phyloP scores from a whole-genome alignment of 2,329 filamentous ascomycete species.

The Colletotrichum sp. region DNA sequence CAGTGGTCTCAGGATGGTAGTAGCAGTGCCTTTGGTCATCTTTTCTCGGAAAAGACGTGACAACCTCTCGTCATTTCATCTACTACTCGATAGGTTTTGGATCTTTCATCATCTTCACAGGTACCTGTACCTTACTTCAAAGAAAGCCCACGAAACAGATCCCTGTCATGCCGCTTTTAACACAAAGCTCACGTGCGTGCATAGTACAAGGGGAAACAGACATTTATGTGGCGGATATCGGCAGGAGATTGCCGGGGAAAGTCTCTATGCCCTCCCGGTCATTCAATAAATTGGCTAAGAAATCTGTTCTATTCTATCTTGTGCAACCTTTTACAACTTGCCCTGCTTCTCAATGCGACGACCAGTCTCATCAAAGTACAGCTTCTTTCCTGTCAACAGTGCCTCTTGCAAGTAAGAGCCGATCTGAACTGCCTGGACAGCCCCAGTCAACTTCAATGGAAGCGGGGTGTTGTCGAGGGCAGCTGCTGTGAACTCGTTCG shows the following conservation, averaged over 20 bases:
- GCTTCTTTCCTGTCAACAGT: conserved; percentile 59
- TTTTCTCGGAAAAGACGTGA: not conserved
- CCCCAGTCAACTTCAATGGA: conserved; percentile 61
- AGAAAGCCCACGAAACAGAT: not conserved
- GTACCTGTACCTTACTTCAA: not conserved
- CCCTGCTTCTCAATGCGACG: conserved; percentile 41
- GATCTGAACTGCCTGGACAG: conserved; percentile 66
- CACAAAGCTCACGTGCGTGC: too few species aligned
- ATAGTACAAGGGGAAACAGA: too few species aligned
- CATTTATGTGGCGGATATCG: too few species aligned
- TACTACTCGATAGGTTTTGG: fast-evolving
- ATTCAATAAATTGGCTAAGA: not conserved
- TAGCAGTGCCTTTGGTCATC: not conserved
- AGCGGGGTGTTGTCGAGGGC: conserved; percentile 61
- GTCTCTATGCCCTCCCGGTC: not conserved
- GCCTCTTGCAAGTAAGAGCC: conserved; percentile 64
- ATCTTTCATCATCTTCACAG: not conserved
- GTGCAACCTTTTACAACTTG: conserved; percentile 31
- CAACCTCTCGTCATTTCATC: not conserved
- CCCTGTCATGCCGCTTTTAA: too few species aligned
- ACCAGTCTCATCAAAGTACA: conserved; percentile 63
- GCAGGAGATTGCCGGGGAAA: too few species aligned
- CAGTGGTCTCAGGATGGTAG: not conserved
- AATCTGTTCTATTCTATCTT: not conserved
- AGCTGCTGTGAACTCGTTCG: conserved; percentile 65